Conservation (phyloP, 176 grass and related monocot genomes). For the Cenchrus purpureus region DNA sequence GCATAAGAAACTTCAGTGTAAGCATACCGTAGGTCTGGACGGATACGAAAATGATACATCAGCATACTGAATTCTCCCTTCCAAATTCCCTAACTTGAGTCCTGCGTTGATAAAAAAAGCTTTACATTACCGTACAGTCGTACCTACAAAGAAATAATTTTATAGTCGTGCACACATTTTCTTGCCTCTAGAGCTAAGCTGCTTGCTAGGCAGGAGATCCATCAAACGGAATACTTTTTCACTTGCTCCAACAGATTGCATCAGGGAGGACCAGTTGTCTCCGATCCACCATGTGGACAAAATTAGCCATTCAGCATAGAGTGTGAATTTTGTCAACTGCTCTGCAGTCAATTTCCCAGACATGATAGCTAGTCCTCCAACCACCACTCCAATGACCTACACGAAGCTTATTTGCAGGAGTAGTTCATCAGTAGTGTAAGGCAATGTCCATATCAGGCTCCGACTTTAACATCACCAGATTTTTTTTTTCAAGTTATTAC, state of each 20-base stretch:
- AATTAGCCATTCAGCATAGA: conserved; percentile 97
- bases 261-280: conserved; percentile 98
- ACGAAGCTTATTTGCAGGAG: conserved; percentile 75
- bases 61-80: conserved; percentile 72
- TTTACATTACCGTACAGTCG: conserved; percentile 2
- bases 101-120: conserved; percentile 49
- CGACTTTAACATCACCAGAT: neutral
- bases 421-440: conserved; percentile 54
- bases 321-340: conserved; percentile 95
- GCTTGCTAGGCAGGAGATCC: conserved; percentile 83
- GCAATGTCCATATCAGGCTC: conserved; percentile 19
- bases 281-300: conserved; percentile 98
- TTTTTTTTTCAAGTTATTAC: neutral
- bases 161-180: conserved; percentile 22
- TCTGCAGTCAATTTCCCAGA: conserved; percentile 83
- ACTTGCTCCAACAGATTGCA: conserved; percentile 95
- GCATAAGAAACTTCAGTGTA: neutral
- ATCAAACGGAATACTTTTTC: conserved; percentile 96
- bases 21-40: conserved; percentile 76
- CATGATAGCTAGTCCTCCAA: conserved; percentile 96
- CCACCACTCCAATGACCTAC: conserved; percentile 93
- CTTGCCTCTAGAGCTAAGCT: conserved; percentile 80
- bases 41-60: conserved; percentile 95
- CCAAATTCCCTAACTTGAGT: conserved; percentile 64
- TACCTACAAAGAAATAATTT: neutral